phyloP scores from a whole-genome alignment of 129 eudicot species.

The Chrysanthemum seticuspe region DNA sequence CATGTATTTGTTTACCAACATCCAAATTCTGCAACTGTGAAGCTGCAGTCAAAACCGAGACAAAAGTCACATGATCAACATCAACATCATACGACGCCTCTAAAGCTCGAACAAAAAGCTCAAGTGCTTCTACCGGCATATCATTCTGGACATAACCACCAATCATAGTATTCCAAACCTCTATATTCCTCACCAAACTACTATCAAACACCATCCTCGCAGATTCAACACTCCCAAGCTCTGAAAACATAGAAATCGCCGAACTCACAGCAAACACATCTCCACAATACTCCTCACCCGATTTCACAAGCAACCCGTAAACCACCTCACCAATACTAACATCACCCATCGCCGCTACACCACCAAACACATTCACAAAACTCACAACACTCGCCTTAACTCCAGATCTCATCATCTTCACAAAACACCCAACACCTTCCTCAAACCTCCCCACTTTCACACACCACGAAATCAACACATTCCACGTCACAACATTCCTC shows the following conservation, averaged over 20 bases:
- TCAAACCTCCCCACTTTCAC: slow-evolving; percentile 47
- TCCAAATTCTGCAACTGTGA: slow-evolving; percentile 75
- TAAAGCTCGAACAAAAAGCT: slow-evolving; percentile 57
- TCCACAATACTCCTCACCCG: slow-evolving; percentile 49
- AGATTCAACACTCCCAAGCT: slow-evolving; percentile 54
- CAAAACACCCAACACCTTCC: slow-evolving; percentile 55
- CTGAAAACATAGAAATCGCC: slow-evolving; percentile 69
- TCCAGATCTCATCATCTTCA: no score
- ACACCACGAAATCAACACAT: slow-evolving; percentile 77
- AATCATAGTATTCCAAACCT: slow-evolving; percentile 94
- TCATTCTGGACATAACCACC: slow-evolving; percentile 72
- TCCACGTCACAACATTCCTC: slow-evolving; percentile 54
- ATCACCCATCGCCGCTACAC: slow-evolving; percentile 37
- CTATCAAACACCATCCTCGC: slow-evolving; percentile 68
- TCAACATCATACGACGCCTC: slow-evolving; percentile 30
- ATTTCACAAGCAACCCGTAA: slow-evolving; percentile 64
- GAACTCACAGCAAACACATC: slow-evolving; percentile 74
- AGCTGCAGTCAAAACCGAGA: slow-evolving; percentile 65
- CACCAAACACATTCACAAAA: no score
- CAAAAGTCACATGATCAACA: slow-evolving; percentile 68
- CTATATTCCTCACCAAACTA: slow-evolving; percentile 63
- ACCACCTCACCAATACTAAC: slow-evolving; percentile 2
- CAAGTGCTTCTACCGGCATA: slow-evolving; percentile 53
- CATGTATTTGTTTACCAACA: slow-evolving; percentile 63
- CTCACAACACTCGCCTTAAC: no score